Percentiles rank a stretch among this genome's conserved stretches.
Conservation (phyloP, 2,329 filamentous ascomycete genomes). For the Colletotrichum cuscutae region DNA sequence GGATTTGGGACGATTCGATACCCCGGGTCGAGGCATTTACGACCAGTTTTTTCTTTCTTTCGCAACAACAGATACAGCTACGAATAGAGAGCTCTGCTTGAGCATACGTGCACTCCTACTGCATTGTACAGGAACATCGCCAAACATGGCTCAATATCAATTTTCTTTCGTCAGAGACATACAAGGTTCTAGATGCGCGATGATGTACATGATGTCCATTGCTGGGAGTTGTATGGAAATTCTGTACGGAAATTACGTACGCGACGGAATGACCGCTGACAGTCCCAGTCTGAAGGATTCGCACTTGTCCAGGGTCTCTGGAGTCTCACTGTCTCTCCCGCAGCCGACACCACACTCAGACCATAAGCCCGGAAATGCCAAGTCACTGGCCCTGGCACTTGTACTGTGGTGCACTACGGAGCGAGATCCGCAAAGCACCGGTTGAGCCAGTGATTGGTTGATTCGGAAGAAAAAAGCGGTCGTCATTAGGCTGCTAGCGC, state of each 20-base stretch:
- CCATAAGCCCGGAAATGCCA: slow-evolving; percentile 27
- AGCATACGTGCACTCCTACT: background rate
- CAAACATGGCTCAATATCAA: background rate
- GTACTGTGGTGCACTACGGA: background rate
- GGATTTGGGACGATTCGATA: slow-evolving; percentile 20
- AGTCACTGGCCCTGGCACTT: background rate
- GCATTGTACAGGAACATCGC: background rate
- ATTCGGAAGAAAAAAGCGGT: slow-evolving; percentile 1
- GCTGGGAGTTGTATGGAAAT: background rate
- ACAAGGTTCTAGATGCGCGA: background rate
- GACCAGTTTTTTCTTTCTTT: background rate
- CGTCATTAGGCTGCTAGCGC: slow-evolving; percentile 2
- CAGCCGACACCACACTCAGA: slow-evolving; percentile 13
- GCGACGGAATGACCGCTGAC: slow-evolving; percentile 6
- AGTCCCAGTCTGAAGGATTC: slow-evolving; percentile 12
- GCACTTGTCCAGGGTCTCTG: background rate
- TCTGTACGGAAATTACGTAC: background rate
- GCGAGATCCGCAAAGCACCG: slow-evolving; percentile 8
- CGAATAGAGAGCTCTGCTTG: background rate
- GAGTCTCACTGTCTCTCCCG: slow-evolving; percentile 7
- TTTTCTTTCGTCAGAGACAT: background rate
- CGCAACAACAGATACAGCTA: background rate
- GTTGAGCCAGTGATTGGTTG: background rate
- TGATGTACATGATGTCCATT: background rate
- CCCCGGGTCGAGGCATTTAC: slow-evolving; percentile 12